Conservation (phyloP, 202 grass and related monocot genomes). For the Bolboschoenoplectus hybrid region DNA sequence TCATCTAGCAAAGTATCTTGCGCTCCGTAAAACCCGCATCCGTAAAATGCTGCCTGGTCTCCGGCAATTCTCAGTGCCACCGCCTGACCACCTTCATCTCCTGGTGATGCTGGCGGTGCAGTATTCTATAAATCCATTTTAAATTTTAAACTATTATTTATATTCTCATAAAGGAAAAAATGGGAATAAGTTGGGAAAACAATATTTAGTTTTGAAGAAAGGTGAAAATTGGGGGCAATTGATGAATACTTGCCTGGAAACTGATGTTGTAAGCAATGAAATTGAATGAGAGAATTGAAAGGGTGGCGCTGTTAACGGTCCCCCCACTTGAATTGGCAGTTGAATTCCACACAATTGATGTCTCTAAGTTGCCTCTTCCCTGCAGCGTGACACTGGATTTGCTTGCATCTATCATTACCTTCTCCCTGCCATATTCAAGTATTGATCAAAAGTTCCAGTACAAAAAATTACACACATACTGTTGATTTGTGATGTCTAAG, state of each 20-base stretch:
- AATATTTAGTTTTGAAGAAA: not conserved
- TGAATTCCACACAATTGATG: constrained; percentile 63
- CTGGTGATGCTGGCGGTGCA: constrained; percentile 48
- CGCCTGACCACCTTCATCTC: constrained; percentile 63
- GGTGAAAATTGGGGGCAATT: not conserved
- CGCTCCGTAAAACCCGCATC: constrained; percentile 71
- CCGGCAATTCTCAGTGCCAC: constrained; percentile 69
- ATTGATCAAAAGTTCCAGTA: not conserved
- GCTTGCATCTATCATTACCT: constrained; percentile 65
- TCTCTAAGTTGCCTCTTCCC: constrained; percentile 68
- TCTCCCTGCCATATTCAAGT: constrained; percentile 51
- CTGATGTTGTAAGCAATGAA: constrained; percentile 74
- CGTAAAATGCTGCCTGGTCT: constrained; percentile 79
- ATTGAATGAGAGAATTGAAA: constrained; percentile 55
- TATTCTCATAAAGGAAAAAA: not conserved
- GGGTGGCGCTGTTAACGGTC: constrained; percentile 58
- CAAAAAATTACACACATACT: not conserved
- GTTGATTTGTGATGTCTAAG: not conserved
- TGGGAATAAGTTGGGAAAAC: not conserved
- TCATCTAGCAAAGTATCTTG: constrained; percentile 92
- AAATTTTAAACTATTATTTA: not conserved
- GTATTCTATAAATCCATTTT: constrained; percentile 48
- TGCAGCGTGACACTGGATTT: constrained; percentile 71
- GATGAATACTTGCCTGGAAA: constrained; percentile 49
- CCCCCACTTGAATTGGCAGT: constrained; percentile 74